Base-by-base conservation (phyloP, 495 filamentous ascomycete genomes). In the Penicillium arizonense region DNA sequence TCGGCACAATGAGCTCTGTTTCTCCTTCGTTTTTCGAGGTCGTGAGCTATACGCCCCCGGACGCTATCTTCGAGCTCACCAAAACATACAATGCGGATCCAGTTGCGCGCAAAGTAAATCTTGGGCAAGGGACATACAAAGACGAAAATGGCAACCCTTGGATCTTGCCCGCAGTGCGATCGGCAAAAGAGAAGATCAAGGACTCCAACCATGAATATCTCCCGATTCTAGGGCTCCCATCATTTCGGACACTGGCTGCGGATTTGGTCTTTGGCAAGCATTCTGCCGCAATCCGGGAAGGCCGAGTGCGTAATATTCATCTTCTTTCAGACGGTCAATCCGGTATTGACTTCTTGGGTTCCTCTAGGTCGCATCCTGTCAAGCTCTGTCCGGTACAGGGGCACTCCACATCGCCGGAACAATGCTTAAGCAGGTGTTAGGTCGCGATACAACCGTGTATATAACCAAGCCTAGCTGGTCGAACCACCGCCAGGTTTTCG, bases 311-410 rank as follows among this genome's bases (percentile, higher is more conserved):
- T 14, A 11, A n/a, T 5, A 9, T 37, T 37, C 35, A n/a, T 11
- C 35, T 14, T 37, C 7, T 37, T n/a, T 9, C 35, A 37, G 7
- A 11, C 4, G 5, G 12, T n/a, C 18, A 18, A 1, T 18, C 18
- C 18, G 18, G 18, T 1, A 18, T 18, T 18, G 18, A 18, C 18
- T 18, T 18, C 18, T 18, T 18, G 18, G 18, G 18, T 1, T 18
- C 18, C 35, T 37, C 12, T 4, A 37, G 12, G 35, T 14, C 5
- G 40, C 42, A 16, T 46, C 47, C 11, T 12, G 60, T 9, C 86
- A 89, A 67, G 88, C 89, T 53, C 84, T 93, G 71, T 89, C 88
- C 45, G 89, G 89, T 53, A 94, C 89, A 23, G 89, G 89, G 46
- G 87, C 89, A 34, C 79, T 90, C 21, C 87, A 91, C 53, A 71